Evolutionary conservation across 257 asterid genomes (phyloP).

Genomic region (Penstemon davidsonii): DNA sequence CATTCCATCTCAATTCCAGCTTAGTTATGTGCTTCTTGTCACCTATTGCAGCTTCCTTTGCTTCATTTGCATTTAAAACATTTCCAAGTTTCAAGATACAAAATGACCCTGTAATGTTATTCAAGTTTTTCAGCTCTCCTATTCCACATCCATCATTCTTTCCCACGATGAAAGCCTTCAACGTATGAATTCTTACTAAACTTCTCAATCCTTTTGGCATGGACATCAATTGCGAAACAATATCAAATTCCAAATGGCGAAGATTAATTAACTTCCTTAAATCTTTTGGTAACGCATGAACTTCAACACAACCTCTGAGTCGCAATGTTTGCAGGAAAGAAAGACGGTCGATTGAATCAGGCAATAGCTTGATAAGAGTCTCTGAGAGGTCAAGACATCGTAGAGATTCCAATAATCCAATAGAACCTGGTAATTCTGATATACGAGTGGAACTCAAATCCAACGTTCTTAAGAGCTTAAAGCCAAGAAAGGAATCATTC

Average conservation of each 20-base stretch:
- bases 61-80: slow-evolving; percentile 39
- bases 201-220: slow-evolving; percentile 50
- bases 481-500: slow-evolving; percentile 28
- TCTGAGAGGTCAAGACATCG: slow-evolving; percentile 42
- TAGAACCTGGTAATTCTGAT: slow-evolving; percentile 40
- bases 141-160: slow-evolving; percentile 40
- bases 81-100: slow-evolving; percentile 44
- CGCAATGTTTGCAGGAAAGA: slow-evolving; percentile 39
- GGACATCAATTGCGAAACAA: slow-evolving; percentile 30
- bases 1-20: slow-evolving; percentile 43
- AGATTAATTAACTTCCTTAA: slow-evolving; percentile 34
- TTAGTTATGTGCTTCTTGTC: slow-evolving; percentile 33
- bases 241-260: slow-evolving; percentile 47
- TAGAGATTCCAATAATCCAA: slow-evolving; percentile 36
- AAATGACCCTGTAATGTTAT: slow-evolving; percentile 45
- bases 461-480: slow-evolving; percentile 35
- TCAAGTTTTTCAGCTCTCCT: slow-evolving; percentile 39
- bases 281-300: slow-evolving; percentile 37
- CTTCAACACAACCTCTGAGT: slow-evolving; percentile 34
- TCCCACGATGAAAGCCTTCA: slow-evolving; percentile 48
- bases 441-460: slow-evolving; percentile 41
- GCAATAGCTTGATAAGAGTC: slow-evolving; percentile 38
- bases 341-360: slow-evolving; percentile 35
- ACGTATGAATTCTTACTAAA: slow-evolving; percentile 41
- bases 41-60: slow-evolving; percentile 38